phyloP scores from a whole-genome alignment of 2,329 filamentous ascomycete genomes.

The Akanthomyces uredinophilus region DNA sequence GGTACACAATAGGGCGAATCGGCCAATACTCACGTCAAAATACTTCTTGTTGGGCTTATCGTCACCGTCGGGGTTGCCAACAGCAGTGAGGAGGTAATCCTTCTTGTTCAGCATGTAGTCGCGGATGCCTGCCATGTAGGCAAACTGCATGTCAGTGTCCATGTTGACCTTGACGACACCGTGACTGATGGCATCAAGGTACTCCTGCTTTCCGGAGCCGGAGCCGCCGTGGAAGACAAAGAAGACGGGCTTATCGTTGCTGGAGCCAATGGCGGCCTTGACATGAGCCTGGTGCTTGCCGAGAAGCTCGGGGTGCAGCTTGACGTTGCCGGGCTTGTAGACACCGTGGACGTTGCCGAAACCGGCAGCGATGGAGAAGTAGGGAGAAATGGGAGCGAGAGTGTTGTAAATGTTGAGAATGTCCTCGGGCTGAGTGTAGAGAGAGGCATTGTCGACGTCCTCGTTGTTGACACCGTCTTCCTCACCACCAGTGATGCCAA shows the following conservation, averaged over 20 bases:
- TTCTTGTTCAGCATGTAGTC: conserved; percentile 94
- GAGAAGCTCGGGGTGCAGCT: conserved; percentile 91
- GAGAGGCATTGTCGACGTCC: conserved; percentile 89
- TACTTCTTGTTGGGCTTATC: conserved; percentile 99
- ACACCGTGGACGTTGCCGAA: conserved; percentile 99
- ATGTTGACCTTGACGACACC: conserved; percentile 99
- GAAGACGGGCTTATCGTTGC: conserved; percentile 89
- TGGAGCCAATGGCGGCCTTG: conserved; percentile 67
- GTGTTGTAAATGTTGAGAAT: conserved; percentile 88
- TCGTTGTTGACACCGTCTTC: conserved; percentile 99
- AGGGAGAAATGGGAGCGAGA: conserved; percentile 78
- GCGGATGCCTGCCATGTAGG: conserved; percentile 86
- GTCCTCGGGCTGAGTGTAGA: conserved; percentile 97
- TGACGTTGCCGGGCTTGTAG: conserved; percentile 97
- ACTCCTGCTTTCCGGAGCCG: conserved; percentile 87
- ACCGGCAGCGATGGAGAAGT: conserved; percentile 96
- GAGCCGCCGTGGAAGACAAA: conserved; percentile 99
- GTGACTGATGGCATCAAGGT: conserved; percentile 78
- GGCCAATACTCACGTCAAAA: conserved; percentile 51
- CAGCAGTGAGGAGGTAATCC: conserved; percentile 80
- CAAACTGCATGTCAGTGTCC: conserved; percentile 95
- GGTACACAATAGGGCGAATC: conserved; percentile 1
- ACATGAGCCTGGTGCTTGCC: conserved; percentile 94
- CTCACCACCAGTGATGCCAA: conserved; percentile 85
- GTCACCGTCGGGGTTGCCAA: conserved; percentile 91